Evolutionary conservation across 1,284 basidiomycete genomes (phyloP), one percentile per base, ranked within the genome.

Genomic region (Cryptococcus sp.): DNA sequence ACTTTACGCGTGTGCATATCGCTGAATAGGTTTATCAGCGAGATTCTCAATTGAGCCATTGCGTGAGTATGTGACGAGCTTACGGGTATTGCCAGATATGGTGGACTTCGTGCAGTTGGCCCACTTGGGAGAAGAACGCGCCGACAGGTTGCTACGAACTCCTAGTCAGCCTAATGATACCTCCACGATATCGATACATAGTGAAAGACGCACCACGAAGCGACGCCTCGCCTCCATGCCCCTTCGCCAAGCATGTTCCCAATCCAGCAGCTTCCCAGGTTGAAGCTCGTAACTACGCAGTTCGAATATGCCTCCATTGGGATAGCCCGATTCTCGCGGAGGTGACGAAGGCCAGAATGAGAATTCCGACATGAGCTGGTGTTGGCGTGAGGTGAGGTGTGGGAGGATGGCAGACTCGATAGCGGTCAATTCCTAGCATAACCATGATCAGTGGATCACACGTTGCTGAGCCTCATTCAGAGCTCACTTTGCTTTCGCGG

Each of bases 21-120:
- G 55, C 89, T 91, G 62, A n/a, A n/a, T 10, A 22, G 15, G 13
- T 17, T 7, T 10, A 13, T 35, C 30, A 35, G 30, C 30, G 13
- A 35, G 8, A 35, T 35, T 35, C 13, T 35, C 30, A 35, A 2
- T 13, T 10, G 8, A 10, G 13, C 30, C 4, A 35, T 35, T 3
- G 10, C 30, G 30, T 35, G 30, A 5, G 30, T 3, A 35, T 8
- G 30, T 35, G 30, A 5, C 5, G 51, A 61, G 83, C 89, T 72
- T 69, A 91, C 88, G 88, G 86, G 75, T 93, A 94, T 79, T 93
- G 91, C 93, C 92, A 95, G 79, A 95, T 84, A 79, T 95, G 92
- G 74, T 94, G 89, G 19, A 94, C 91, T 69, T 91, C 85, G 77
- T 95, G 91, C 54, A 95, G 81, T 55, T 88, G 84, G 47, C 94